These are phyloP conservation scores for Mycena latifolia DNA, from an alignment of 768 basidiomycete species.

Conservation along the genomic window DNA sequence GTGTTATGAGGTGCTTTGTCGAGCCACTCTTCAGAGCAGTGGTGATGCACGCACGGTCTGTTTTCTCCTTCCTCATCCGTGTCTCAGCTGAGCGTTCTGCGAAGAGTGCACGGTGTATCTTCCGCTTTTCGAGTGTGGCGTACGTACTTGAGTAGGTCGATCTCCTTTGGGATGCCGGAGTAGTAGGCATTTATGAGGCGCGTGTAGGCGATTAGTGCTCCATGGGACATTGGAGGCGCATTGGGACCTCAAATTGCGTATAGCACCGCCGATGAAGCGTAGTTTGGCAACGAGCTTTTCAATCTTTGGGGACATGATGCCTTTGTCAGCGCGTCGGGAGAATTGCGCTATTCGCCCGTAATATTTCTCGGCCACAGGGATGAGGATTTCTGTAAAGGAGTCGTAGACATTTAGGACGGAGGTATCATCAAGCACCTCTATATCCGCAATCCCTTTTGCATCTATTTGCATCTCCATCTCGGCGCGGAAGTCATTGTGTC, in stretches of 20 bases:
- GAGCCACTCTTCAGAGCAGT: neutral
- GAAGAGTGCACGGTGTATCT: neutral
- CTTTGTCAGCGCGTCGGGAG: conserved; percentile 18
- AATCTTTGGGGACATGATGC: neutral
- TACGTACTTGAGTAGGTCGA: no score
- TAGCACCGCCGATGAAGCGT: neutral
- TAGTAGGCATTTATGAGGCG: no score
- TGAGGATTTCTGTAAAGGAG: neutral
- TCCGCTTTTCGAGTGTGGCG: no score
- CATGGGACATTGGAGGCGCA: neutral
- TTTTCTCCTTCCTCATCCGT: neutral
- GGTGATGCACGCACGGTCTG: neutral
- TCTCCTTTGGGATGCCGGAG: no score
- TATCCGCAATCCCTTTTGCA: neutral
- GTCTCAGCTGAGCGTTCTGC: neutral
- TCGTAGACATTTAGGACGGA: neutral
- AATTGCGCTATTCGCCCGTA: neutral
- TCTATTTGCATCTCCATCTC: neutral
- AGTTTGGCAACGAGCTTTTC: neutral
- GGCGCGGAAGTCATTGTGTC: neutral
- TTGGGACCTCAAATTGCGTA: neutral
- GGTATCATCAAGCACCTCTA: neutral
- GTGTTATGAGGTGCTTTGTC: neutral
- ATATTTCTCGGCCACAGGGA: neutral
- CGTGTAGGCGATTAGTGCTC: neutral